These are phyloP conservation scores for Phytophthora citricola DNA, from an alignment of 352 stramenopile genomes.

Conservation along the genomic window DNA sequence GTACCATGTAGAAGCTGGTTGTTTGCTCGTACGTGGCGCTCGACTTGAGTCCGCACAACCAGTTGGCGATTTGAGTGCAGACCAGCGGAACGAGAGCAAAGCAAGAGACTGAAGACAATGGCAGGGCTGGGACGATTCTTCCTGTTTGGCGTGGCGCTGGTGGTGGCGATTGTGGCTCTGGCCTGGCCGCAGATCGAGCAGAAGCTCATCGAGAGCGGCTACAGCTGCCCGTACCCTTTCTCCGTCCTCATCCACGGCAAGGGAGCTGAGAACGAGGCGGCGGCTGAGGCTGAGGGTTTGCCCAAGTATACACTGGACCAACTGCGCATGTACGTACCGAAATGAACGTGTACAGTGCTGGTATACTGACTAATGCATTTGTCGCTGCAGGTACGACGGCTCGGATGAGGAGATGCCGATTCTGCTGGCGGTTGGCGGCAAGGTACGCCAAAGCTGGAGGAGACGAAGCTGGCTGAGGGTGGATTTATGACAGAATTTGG, in stretches of 20 bases:
- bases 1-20: conserved; percentile 17
- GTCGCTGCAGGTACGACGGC: conserved; percentile 62
- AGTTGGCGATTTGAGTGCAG: conserved; percentile 22
- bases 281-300: conserved; percentile 40
- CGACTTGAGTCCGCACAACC: conserved; percentile 5
- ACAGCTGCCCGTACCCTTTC: conserved; percentile 76
- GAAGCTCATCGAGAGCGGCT: conserved; percentile 54
- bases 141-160: conserved; percentile 55
- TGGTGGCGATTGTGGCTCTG: conserved; percentile 63
- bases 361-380: conserved; percentile 20
- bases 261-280: conserved; percentile 25
- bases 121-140: conserved; percentile 46
- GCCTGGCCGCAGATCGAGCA: conserved; percentile 81
- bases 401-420: conserved; percentile 70
- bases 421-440: conserved; percentile 71
- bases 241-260: conserved; percentile 45
- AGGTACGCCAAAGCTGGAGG: conserved; percentile 41
- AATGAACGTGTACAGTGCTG: conserved; percentile 6
- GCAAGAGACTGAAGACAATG: conserved; percentile 20
- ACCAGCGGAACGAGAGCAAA: conserved; percentile 27
- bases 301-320: conserved; percentile 67
- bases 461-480: background rate
- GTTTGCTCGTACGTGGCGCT: conserved; percentile 15
- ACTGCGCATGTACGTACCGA: conserved; percentile 51
- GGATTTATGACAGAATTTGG: conserved; percentile 5